Evolutionary conservation across 2,329 filamentous ascomycete species (phyloP), one percentile per base, ranked within the genome.

Genomic region (Cordyceps farinosa): DNA sequence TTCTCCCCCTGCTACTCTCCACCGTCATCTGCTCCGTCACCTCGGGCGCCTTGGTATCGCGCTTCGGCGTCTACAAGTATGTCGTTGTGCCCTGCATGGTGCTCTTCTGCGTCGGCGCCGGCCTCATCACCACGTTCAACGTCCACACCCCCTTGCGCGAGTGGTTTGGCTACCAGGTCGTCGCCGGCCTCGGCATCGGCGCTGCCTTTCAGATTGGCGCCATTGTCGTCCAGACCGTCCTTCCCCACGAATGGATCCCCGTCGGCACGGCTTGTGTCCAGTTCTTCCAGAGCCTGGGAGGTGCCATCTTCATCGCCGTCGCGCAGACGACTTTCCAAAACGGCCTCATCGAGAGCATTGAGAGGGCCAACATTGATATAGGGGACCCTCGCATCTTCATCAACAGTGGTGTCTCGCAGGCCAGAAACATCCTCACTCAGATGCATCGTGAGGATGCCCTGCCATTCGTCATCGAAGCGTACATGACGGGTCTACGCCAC

Each of bases 251-350:
- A 1, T 79, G 81, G 51, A 76, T 82, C 32, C 76, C 80, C 0
- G 75, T 75, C 0, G 79, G 77, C 2, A 78, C 77, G 3, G 77
- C 79, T 2, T 65, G 73, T 15, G 71, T 80, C 1, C 75, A 82
- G 27, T 80, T 82, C 66, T 71, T 72, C 4, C 80, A 82, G 68
- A 73, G 76, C 1, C 69, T 83, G 0, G 79, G 79, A 34, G 80
- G 80, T 10, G 72, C 78, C 59, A 73, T 82, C 44, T 80, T 80
- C 64, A 70, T 78, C 48, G 74, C 84, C 6, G 84, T 89, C 10
- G 84, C 84, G 0, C 86, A 91, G 71, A 85, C 87, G 27, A 80
- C 90, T 52, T 90, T 91, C 76, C 82, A 85, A 66, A 89, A 90
- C 69, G 84, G 82, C 0, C 76, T 91, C 22, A 76, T 85, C 52